phyloP scores from a whole-genome alignment of 2,329 filamentous ascomycete genomes.

The Hymenoscyphus fraxineus region DNA sequence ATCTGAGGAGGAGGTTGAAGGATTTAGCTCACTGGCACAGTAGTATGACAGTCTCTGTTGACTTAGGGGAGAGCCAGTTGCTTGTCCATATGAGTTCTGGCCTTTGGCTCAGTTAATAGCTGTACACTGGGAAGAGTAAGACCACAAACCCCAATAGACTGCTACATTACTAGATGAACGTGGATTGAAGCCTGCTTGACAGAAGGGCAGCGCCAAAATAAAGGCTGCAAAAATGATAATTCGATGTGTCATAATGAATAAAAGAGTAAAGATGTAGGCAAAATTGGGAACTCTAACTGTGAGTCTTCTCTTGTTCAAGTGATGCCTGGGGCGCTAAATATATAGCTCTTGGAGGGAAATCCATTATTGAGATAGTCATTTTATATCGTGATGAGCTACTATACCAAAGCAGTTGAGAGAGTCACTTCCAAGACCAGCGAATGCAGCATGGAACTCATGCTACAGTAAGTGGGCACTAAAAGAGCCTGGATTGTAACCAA shows the following conservation, averaged over 20 bases:
- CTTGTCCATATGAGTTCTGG: constrained; percentile 57
- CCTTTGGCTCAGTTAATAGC: constrained; percentile 28
- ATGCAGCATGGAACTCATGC: neutral
- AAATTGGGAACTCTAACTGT: neutral
- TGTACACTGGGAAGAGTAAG: neutral
- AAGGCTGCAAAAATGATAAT: constrained; percentile 24
- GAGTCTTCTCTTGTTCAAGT: neutral
- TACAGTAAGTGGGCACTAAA: neutral
- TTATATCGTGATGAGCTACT: neutral
- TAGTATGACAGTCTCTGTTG: constrained; percentile 57
- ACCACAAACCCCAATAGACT: constrained; percentile 59
- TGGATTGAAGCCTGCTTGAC: constrained; percentile 42
- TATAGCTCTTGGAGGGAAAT: neutral
- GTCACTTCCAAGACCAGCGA: neutral
- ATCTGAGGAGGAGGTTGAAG: neutral
- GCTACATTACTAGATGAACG: constrained; percentile 52
- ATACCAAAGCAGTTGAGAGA: neutral
- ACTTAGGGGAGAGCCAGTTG: constrained; percentile 38
- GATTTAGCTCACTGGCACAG: constrained; percentile 48
- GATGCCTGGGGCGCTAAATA: neutral
- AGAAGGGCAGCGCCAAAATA: constrained; percentile 33
- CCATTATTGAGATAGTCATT: neutral
- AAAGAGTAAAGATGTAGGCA: neutral
- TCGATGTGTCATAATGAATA: neutral
- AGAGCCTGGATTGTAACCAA: neutral